Base-by-base conservation (phyloP, 345 rosid genomes). In the Cardamine occulta region DNA sequence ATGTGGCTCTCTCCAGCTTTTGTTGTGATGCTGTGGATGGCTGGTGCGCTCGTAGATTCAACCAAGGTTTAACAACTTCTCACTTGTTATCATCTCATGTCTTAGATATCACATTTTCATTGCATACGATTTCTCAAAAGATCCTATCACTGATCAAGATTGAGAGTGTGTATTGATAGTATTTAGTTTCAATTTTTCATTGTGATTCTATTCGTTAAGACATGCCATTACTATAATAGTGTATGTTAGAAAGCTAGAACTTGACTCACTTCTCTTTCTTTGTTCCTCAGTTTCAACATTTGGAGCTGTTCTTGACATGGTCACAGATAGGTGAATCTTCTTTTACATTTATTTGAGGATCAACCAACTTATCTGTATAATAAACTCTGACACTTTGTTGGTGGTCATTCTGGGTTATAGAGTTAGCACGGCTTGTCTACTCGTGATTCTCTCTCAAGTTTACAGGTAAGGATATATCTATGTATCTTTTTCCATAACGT, bases 281-380 rank as follows among this genome's bases (percentile, higher is more conserved):
- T 45, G 68, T 68, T 68, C 69, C 14, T 56, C 86, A 96, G 97
- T 93, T 74, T 96, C 99, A 35, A 95, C 99, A 34, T 90, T 95
- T 79, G 99, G 97, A 84, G 99, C 98, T 75, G 94, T 95, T 76
- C 82, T 95, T 74, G 99, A 95, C 83, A 95, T 95, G 98, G 89
- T 95, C 66, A 92, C 98, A 3, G 99, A 96, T 82, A 91, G 99
- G 99, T 96, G 73, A 52, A 62, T 52, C 57, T 76, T 71, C n/a
- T 69, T 32, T 2, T 14, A 67, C 47, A 73, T 32, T 7, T 79
- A 55, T 79, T 26, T 4, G 8, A 26, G 18, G 37, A 34, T 68
- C 37, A 69, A 15, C 15, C 55, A 62, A 40, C 5, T 34, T 66
- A 53, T 54, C 37, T 72, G 51, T 49, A 35, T 0, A 5, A 8